Base-by-base conservation (phyloP, 2,329 filamentous ascomycete species). In the Periconia sp. region DNA sequence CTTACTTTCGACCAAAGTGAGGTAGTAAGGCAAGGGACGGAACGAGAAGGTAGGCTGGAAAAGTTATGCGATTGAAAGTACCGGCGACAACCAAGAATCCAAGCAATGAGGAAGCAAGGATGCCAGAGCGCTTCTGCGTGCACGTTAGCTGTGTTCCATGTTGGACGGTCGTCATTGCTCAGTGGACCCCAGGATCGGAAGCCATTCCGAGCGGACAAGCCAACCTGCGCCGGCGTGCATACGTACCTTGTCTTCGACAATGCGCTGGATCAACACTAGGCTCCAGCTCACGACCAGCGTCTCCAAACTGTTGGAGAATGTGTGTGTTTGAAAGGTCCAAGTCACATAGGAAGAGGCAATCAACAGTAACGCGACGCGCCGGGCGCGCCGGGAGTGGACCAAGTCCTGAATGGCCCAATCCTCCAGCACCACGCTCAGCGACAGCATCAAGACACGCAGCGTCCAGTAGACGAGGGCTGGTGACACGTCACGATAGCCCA, bases 291-390 rank as follows among this genome's bases (percentile, higher is more conserved):
- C 92, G 47, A 93, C 83, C 63, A 99, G 79, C 2, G 94, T 97
- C 78, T 99, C 94, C 61, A 97, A 84, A 57, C 93, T 95, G 76
- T 99, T 99, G 58, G 93, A 97, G 74, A 99, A 97, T 13, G 94
- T 97, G 76, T 99, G 94, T 17, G 91, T 94, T 76, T 99, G 94
- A 77, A 93, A 96, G 43, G 93, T 97, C 93, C 94, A 99, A 45
- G 94, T 99, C 63, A 97, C 93, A 76, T 97, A 99, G 23, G 92
- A 97, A 27, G 93, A 97, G 44, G 93, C 92, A 56, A 97, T 89
- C 53, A 99, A 82, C 44, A 95, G 80, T 43, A 95, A 84, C 10
- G 92, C 91, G 51, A 88, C 79, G 63, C 85, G 85, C 58, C 91
- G 87, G n/a, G 70, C 66, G 60, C 87, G 86, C 58, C 86, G 86